These are phyloP conservation scores for Carex parvula DNA, from an alignment of 176 grass and related monocot genomes.

Conservation along the genomic window DNA sequence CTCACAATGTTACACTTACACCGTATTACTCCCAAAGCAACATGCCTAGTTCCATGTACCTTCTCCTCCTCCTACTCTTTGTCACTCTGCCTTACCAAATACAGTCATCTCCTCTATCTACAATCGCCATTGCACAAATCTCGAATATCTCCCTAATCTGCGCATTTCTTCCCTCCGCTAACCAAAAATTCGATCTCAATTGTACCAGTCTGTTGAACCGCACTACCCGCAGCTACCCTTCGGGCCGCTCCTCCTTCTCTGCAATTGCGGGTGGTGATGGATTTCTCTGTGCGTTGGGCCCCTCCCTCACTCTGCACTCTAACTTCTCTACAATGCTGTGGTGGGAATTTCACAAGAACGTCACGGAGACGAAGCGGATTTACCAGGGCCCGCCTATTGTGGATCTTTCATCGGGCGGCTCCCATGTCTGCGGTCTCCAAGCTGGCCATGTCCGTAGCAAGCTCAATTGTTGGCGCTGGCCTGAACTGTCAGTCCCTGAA, in stretches of 20 bases:
- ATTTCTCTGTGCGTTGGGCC: conserved; percentile 69
- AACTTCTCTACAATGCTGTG: conserved; percentile 59
- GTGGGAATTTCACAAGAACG: conserved; percentile 53
- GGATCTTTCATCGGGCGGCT: conserved; percentile 48
- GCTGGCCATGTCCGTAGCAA: conserved; percentile 7
- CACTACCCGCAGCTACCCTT: conserved; percentile 36
- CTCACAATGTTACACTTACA: background rate
- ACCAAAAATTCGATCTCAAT: conserved; percentile 46
- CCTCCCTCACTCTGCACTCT: background rate
- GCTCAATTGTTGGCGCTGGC: conserved; percentile 87
- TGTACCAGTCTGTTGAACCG: conserved; percentile 45
- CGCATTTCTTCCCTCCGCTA: conserved; percentile 42
- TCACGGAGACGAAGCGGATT: conserved; percentile 38
- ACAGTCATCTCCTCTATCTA: conserved; percentile 36
- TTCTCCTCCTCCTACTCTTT: background rate
- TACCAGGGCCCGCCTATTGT: conserved; percentile 55
- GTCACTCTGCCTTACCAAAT: background rate
- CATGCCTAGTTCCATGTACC: background rate
- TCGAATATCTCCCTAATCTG: conserved; percentile 54
- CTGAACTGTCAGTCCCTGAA: conserved; percentile 17
- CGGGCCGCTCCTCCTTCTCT: conserved; percentile 46
- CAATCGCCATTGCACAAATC: conserved; percentile 58
- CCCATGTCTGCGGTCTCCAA: conserved; percentile 67
- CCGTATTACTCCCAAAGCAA: conserved; percentile 1
- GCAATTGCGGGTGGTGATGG: conserved; percentile 62